phyloP scores from a whole-genome alignment of 2,329 filamentous ascomycete species.

The Aspergillus ruber region DNA sequence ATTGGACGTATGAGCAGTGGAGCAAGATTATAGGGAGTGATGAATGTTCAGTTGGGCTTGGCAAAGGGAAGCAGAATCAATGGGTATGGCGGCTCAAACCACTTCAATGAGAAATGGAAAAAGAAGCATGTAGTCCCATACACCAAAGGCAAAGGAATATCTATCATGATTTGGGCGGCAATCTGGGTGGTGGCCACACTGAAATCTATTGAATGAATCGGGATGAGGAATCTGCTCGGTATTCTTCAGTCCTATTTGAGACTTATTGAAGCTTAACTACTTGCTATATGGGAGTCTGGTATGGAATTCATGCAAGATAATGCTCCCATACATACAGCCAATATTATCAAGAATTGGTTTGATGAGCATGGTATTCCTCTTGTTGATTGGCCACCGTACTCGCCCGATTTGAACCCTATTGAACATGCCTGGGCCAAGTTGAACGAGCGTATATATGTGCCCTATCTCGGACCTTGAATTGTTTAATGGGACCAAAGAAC shows the following conservation, averaged over 20 bases:
- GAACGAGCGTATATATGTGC: not conserved
- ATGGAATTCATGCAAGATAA: not conserved
- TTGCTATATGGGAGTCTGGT: not conserved
- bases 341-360: not conserved
- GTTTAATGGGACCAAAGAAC: not conserved
- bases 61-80: not conserved
- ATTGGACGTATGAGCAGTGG: not conserved
- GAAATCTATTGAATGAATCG: not conserved
- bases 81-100: not conserved
- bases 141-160: not conserved
- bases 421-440: no score
- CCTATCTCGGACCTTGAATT: not conserved
- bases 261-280: not conserved
- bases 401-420: no score
- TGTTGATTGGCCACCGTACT: no score
- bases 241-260: not conserved
- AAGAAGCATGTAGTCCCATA: not conserved
- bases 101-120: not conserved
- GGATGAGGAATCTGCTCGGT: not conserved
- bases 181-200: not conserved
- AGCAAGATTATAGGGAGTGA: not conserved
- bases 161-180: not conserved
- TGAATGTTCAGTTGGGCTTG: not conserved
- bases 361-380: not conserved
- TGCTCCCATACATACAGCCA: not conserved